Evolutionary conservation across 805 yeast species (phyloP), one percentile per base, ranked within the genome.

Genomic region (Lachancea waltii): DNA sequence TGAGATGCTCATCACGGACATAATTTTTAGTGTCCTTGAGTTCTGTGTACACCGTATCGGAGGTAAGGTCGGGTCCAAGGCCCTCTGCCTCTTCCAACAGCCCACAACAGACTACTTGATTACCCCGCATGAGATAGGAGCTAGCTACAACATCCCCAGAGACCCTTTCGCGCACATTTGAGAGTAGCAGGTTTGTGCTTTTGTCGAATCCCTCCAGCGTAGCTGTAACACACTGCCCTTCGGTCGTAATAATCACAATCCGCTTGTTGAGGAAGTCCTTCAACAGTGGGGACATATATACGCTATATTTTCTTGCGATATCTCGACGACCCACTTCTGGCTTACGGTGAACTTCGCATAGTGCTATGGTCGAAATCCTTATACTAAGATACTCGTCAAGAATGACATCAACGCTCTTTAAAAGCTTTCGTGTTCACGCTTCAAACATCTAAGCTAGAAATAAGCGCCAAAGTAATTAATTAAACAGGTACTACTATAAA

Each of bases 201-300:
- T 77, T 74, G 54, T 82, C 90, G 49, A 66, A 81, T 5, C 89
- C 86, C 46, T 68, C 71, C 13, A 75, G 50, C 15, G 50, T 61
- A 4, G 77, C 80, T 26, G 65, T 52, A 30, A 72, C 65, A 36
- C 70, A 64, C 34, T 74, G 62, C 8, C 81, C 83, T 46, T 75
- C 81, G 5, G 77, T 65, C 3, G 81, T 75, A 31, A 78, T 60
- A 21, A 77, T 68, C 37, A 76, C 70, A 10, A 78, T 78, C 46
- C 63, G 63, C 47, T 70, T 76, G 63, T 51, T 35, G 40, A 52
- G 41, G 41, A 47, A 51, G 32, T 56, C 59, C 40, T 60, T 57
- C 30, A 61, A 40, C 29, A 58, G 44, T 7, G 59, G 56, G 10
- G 63, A 56, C 65, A 60, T 58, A 15, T 9, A 24, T 13, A n/a